Conservation (phyloP, 2,329 filamentous ascomycete genomes). For the Xylariaceae sp. region DNA sequence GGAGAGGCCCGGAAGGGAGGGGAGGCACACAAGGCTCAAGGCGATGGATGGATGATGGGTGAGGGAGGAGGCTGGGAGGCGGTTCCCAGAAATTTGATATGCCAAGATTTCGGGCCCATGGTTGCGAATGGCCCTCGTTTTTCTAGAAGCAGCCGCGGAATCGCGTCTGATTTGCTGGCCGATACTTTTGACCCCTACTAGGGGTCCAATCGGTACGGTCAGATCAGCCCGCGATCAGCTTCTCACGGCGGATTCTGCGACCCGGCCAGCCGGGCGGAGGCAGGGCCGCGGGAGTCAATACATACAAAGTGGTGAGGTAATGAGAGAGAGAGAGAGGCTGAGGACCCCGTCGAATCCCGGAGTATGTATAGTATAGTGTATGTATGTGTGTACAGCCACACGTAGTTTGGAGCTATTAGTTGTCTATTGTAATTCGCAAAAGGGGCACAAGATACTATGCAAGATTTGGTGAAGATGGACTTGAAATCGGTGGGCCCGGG, state of each 20-base stretch:
- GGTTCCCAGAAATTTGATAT: slow-evolving; percentile 21
- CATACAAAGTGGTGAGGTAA: slow-evolving; percentile 3
- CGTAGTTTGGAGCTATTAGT: not conserved
- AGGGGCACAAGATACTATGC: too few species aligned
- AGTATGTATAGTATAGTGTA: too few species aligned
- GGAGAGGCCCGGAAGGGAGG: too few species aligned
- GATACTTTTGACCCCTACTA: slow-evolving; percentile 26
- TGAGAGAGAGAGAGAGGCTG: not conserved
- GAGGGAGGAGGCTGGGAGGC: slow-evolving; percentile 10
- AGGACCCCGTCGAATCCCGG: not conserved
- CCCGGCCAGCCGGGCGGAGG: slow-evolving; percentile 20
- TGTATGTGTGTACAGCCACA: too few species aligned
- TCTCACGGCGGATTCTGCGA: slow-evolving; percentile 8
- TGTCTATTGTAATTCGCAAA: too few species aligned
- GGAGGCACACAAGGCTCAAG: too few species aligned
- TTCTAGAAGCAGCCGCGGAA: slow-evolving; percentile 22
- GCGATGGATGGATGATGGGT: too few species aligned
- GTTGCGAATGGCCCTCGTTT: slow-evolving; percentile 20
- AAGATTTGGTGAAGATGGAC: too few species aligned
- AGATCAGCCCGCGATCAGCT: slow-evolving; percentile 25
- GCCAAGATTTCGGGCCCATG: slow-evolving; percentile 27
- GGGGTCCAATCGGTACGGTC: slow-evolving; percentile 21
- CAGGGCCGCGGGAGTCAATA: slow-evolving; percentile 14
- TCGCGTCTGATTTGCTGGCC: slow-evolving; percentile 23
- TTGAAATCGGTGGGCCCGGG: too few species aligned